Evolutionary conservation across 352 stramenopile species (phyloP).

Genomic region (Phytopythium montanum): DNA sequence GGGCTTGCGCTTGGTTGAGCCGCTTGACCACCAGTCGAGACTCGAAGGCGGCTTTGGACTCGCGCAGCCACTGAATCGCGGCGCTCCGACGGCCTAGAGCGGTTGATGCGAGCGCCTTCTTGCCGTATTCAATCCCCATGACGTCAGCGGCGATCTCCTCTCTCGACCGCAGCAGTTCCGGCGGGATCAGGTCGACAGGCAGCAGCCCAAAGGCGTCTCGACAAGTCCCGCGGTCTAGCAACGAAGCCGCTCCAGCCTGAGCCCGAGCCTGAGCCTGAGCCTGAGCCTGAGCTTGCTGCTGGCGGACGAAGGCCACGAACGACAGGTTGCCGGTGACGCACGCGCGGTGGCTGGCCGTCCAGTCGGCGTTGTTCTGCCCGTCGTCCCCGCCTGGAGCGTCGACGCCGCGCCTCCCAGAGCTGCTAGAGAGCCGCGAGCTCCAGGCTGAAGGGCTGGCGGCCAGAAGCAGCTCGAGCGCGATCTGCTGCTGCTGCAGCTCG

Average conservation of each 20-base stretch:
- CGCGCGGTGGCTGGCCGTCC: constrained; percentile 49
- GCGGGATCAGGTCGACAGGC: constrained; percentile 51
- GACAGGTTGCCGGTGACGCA: constrained; percentile 56
- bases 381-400: constrained; percentile 8
- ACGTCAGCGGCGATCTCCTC: constrained; percentile 22
- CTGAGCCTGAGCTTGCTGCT: constrained; percentile 20
- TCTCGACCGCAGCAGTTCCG: constrained; percentile 31
- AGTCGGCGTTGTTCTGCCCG: constrained; percentile 28
- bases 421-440: constrained; percentile 17
- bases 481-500: constrained; percentile 59
- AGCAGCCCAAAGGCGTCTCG: constrained; percentile 51
- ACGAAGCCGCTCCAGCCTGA: not conserved
- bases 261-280: constrained; percentile 9
- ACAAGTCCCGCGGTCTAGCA: constrained; percentile 24
- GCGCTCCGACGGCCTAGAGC: constrained; percentile 24
- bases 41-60: constrained; percentile 28
- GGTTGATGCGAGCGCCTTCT: constrained; percentile 9
- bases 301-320: constrained; percentile 51
- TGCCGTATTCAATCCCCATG: not conserved
- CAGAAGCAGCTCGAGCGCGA: constrained; percentile 56
- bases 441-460: constrained; percentile 26
- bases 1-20: not conserved
- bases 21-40: constrained; percentile 11
- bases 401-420: constrained; percentile 3
- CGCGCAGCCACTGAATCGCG: constrained; percentile 29